Evolutionary conservation across 441 rosid species (phyloP), one percentile per base, ranked within the genome.

Genomic region (Bruguiera hainesii): DNA sequence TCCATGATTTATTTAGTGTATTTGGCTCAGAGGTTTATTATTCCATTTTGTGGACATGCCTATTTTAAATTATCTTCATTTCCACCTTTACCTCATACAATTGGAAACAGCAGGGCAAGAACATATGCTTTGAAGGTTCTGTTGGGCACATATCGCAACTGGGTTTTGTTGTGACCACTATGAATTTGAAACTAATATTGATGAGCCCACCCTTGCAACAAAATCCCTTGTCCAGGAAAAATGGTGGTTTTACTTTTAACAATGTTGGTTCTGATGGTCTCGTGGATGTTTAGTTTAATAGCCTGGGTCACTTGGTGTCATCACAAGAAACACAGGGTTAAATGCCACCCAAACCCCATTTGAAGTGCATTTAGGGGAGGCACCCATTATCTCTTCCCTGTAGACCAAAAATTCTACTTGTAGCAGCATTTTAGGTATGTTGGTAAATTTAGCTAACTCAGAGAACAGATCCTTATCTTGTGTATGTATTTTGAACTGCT

Each of bases 1-100:
- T 69, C 70, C 63, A 46, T 20, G 48, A 72, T 73, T 60, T 71
- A 46, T 77, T 59, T 42, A 29, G 48, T 63, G 68, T 21, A 20
- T 53, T 53, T 9, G 26, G 11, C 21, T 21, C 11, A 53, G 11
- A 23, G 8, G 28, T 9, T 9, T 25, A 20, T 53, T 53, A 7
- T 3, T 42, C 48, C 48, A 42, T 11, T 42, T 42, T 13, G 48
- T 42, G 48, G 18, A 13, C 48, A 42, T 13, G 48, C 28, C 53
- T 23, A 64, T 57, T 73, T 37, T 46, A 52, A 62, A 60, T 42
- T 61, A 67, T 53, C 39, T 31, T 70, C 55, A 49, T 50, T 16
- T 53, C 60, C 67, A 60, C 49, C 23, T 65, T 31, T 39, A 33
- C 25, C 23, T 20, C 39, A 61, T 55, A 29, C 16, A 53, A 18